Evolutionary conservation across 164 flowering plant genomes (phyloP), one percentile per base, ranked within the genome.

Genomic region (Aristolochia contorta): DNA sequence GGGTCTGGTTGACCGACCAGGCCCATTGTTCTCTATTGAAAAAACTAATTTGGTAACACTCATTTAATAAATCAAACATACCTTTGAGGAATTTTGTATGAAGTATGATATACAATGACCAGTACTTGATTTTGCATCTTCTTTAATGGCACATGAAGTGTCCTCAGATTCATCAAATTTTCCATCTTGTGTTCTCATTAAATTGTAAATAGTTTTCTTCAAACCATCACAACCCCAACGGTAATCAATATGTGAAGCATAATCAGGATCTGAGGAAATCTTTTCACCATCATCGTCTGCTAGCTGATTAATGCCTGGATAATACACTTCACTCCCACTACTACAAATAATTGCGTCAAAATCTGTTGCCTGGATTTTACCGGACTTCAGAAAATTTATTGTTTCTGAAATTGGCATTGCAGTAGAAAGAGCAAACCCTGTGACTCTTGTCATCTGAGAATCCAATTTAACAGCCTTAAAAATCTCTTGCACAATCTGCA

Each of bases 201-300:
- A 69, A 75, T 86, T 91, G 81, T 77, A 78, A 51, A 91, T 77
- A 12, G 98, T 91, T 66, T 74, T 91, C 78, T 82, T 84, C 16
- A 91, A 63, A 32, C 98, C 98, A 16, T 89, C 95, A 55, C 58
- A 69, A 23, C 96, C 98, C 98, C 98, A 91, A 4, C 92, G 84
- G 62, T 91, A 91, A 16, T 85, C 95, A 66, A 89, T 87, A 67
- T 91, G 98, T 2, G 87, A 68, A 6, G 83, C 80, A 69, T 91
- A 91, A 64, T 91, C 96, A 12, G 80, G 85, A 65, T 91, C 98
- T 0, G 85, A 81, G 55, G 57, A 57, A 43, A 79, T 79, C 65
- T 73, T 82, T 27, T 71, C 80, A 25, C 71, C 79, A 23, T 80
- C 85, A 51, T 76, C 86, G 2, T 75, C 65, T 56, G 27, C 16